Evolutionary conservation across 495 filamentous ascomycete genomes (phyloP).

Genomic region (Hamigera avellanea): DNA sequence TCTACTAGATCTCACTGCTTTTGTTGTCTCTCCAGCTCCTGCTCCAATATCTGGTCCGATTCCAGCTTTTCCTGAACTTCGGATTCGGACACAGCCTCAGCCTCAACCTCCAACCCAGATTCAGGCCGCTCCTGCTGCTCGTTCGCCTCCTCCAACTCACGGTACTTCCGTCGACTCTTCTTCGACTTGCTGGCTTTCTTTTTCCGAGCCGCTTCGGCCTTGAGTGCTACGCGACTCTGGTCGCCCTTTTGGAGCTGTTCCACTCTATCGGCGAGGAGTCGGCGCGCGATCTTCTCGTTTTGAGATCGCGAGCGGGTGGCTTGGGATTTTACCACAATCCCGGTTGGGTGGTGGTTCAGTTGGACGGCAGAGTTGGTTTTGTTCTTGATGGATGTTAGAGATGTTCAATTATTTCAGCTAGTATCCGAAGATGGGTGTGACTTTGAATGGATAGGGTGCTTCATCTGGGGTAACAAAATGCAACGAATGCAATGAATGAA

Average conservation of each 20-base stretch:
- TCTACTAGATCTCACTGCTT: too few relatives aligned
- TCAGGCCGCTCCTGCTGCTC: neutral
- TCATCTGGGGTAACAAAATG: neutral
- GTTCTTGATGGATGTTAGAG: slow-evolving; percentile 47
- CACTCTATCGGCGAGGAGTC: slow-evolving; percentile 62
- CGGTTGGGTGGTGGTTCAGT: slow-evolving; percentile 78
- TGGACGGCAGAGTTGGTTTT: slow-evolving; percentile 96
- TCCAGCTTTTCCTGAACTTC: too few relatives aligned
- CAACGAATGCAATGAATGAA: neutral
- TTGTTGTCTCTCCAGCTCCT: too few relatives aligned
- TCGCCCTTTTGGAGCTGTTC: slow-evolving; percentile 56
- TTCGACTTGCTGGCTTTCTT: slow-evolving; percentile 57
- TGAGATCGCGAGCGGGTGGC: slow-evolving; percentile 77
- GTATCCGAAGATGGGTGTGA: too few relatives aligned
- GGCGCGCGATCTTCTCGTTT: slow-evolving; percentile 79
- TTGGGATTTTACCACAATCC: slow-evolving; percentile 84
- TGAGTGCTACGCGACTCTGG: slow-evolving; percentile 43
- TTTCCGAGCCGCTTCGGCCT: slow-evolving; percentile 40
- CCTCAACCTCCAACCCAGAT: too few relatives aligned
- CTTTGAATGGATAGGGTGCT: too few relatives aligned
- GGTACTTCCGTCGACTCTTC: slow-evolving; percentile 58
- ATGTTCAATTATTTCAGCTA: neutral
- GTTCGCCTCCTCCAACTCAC: slow-evolving; percentile 28
- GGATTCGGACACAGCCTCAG: too few relatives aligned
- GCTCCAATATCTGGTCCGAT: too few relatives aligned